Conservation (phyloP, 441 rosid genomes). For the Euphorbia schlechtendalii region DNA sequence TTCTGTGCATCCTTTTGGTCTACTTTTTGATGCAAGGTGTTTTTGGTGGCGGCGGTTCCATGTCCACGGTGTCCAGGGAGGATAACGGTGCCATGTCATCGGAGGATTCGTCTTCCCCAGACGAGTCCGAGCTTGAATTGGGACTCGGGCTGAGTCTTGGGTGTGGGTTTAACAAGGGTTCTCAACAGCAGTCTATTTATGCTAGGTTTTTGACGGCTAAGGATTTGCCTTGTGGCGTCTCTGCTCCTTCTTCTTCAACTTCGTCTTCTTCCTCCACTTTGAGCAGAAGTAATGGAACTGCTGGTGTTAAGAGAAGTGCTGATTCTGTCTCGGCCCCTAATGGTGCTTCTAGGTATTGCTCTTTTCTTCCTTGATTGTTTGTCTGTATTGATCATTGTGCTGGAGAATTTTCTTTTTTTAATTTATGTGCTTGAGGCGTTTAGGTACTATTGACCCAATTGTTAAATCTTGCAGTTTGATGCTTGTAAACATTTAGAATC, state of each 20-base stretch:
- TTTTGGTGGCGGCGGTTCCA: conserved; percentile 21
- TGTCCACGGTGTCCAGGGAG: conserved; percentile 58
- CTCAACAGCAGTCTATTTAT: too few relatives aligned
- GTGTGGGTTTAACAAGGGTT: conserved; percentile 24
- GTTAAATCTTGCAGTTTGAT: background rate
- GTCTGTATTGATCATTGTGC: background rate
- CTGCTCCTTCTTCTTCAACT: conserved; percentile 8
- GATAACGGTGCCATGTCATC: conserved; percentile 54
- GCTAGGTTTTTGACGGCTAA: conserved; percentile 48
- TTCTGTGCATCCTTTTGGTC: background rate
- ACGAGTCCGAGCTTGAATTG: conserved; percentile 50
- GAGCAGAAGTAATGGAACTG: conserved; percentile 44
- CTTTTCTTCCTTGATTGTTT: background rate
- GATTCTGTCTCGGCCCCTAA: conserved; percentile 54
- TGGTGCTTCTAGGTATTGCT: conserved; percentile 35
- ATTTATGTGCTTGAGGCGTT: too few relatives aligned
- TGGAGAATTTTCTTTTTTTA: background rate
- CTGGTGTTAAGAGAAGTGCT: conserved; percentile 60
- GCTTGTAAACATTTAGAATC: background rate
- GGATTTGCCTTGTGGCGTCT: conserved; percentile 39
- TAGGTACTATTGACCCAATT: background rate
- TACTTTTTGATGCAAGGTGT: conserved; percentile 23
- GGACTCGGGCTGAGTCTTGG: conserved; percentile 69
- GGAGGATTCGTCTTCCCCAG: conserved; percentile 68
- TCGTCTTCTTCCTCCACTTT: conserved; percentile 36